Base-by-base conservation (phyloP, 192 early-diverging fungal genomes). In the Globomyces pollinis-pini region DNA sequence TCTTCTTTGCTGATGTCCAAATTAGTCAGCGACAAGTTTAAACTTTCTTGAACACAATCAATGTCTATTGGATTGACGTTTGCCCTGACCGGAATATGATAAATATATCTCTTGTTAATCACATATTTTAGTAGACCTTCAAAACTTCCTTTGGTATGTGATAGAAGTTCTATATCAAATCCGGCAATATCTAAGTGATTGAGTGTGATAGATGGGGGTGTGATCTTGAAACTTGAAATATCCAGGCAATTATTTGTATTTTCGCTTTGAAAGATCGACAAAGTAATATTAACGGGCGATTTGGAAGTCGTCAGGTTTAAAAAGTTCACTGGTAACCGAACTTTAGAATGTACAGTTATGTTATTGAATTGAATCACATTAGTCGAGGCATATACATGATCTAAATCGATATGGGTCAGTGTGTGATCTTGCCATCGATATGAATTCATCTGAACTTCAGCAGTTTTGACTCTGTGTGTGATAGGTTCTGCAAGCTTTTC, bases 21-120 rank as follows among this genome's bases (percentile, higher is more conserved):
- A 26, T 1, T 26, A 8, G 44, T 47, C 7, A 47, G 23, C 15
- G 21, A 0, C 6, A 47, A 12, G 15, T 47, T 47, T 15, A 47
- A 3, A 20, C 28, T 47, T 47, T 47, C 23, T 2, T 8, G 2
- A n/a, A 20, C 28, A 26, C 44, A 26, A 15, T 6, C 23, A 8
- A 47, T 28, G 6, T 26, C 28, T 23, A 47, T 15, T 26, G 44
- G 44, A 23, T 12, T 7, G 6, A 79, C 70, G 6, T 32, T 38
- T 0, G 63, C 73, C 16, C 51, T 41, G 20, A 71, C 50, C 3
- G 65, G 65, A 34, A 79, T 52, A 33, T 69, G 68, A 47, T 76
- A 75, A 52, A 64, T 71, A 59, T 79, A 74, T 41, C 77, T 57
- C 12, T 71, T 71, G 63, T 79, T 79, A 11, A 79, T 66, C 7